Base-by-base conservation (phyloP, 768 basidiomycete species). In the Chiua virens region DNA sequence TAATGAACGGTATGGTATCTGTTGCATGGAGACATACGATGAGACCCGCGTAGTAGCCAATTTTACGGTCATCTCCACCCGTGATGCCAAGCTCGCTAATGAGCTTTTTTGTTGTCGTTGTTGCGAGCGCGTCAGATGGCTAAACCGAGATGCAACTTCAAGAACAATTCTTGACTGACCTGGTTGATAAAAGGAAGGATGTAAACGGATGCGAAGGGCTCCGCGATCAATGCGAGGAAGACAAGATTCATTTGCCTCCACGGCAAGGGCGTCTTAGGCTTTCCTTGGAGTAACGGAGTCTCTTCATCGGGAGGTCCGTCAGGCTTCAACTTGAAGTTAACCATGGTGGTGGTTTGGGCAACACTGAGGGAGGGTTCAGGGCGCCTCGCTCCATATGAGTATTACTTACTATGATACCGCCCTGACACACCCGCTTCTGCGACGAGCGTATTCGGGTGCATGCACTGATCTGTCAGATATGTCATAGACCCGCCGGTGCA, bases 31-130 rank as follows among this genome's bases (percentile, higher is more conserved):
- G 47, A 54, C 83, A 69, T 52, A 85, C 81, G 36, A 69, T 66
- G 21, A 86, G 58, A 27, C 83, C 85, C 21, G 81, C 83, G 61
- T 86, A 87, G 58, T 86, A 86, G 27, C 85, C 85, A 4, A 84
- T 80, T 68, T 81, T 82, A 41, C 74, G 72, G 41, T 82, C 76
- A 50, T 87, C 82, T 21, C 84, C 85, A n/a, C 79, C 79, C 5
- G 82, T 85, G 25, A 87, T 71, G 30, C 77, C 82, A 15, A 85
- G 71, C 53, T 83, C 83, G 28, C 77, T 71, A 25, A 87, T 75
- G 17, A 86, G 74, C 84, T 86, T 49, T 37, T 25, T 50, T 7
- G 34, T 50, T 7, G 34, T 34, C 9, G 15, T 15, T 8, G 15
- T 34, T 8, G 34, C 8, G 14, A 3, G 15, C 14, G 15, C n/a